Conservation (phyloP, 129 eudicot species). For the Flaveria linearis region DNA sequence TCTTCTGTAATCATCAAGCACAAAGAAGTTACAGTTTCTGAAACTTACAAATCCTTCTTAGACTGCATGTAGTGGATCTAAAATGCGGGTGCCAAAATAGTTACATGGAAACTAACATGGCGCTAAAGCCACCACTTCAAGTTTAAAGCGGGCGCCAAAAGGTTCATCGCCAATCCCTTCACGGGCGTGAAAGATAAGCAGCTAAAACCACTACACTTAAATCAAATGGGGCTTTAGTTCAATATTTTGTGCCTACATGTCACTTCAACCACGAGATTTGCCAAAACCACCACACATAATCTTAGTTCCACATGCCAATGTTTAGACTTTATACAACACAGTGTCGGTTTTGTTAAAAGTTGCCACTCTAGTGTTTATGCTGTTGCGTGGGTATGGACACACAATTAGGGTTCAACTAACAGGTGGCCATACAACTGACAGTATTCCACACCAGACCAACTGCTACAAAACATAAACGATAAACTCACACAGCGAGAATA, state of each 20-base stretch:
- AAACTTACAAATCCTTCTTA: not conserved
- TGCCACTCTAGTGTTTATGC: not conserved
- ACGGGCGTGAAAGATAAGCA: no score
- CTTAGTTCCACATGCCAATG: not conserved
- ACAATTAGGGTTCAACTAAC: not conserved
- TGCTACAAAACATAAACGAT: not conserved
- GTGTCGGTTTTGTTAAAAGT: not conserved
- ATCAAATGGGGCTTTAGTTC: no score
- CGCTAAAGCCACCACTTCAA: no score
- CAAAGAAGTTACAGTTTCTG: not conserved
- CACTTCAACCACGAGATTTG: no score
- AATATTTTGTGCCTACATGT: no score
- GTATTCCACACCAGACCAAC: not conserved
- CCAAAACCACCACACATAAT: no score
- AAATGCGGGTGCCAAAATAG: no score
- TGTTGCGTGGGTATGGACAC: not conserved
- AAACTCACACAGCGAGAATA: not conserved
- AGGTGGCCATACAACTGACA: slow-evolving; percentile 54
- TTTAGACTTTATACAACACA: not conserved
- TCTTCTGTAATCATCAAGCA: not conserved
- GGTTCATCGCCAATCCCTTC: no score
- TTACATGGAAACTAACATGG: no score
- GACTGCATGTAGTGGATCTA: no score
- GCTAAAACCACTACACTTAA: no score
- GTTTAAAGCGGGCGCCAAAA: no score